phyloP scores from a whole-genome alignment of 2,329 filamentous ascomycete genomes.

The Epichloe uncinata region DNA sequence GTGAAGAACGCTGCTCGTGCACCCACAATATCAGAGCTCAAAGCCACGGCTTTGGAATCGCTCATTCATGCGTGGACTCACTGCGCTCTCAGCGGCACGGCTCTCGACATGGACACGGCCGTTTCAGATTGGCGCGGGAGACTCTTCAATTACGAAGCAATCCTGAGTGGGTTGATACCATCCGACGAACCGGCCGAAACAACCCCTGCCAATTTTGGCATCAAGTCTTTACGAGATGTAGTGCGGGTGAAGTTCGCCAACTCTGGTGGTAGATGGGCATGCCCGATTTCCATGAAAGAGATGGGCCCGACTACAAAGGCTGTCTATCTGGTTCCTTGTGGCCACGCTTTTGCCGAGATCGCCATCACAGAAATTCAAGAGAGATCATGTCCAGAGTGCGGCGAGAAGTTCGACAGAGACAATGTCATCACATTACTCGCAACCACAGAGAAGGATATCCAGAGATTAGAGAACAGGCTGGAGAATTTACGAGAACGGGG shows the following conservation, averaged over 20 bases:
- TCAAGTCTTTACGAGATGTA: conserved; percentile 74
- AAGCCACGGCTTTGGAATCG: conserved; percentile 75
- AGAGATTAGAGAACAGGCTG: conserved; percentile 50
- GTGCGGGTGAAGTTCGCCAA: conserved; percentile 64
- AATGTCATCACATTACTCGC: conserved; percentile 79
- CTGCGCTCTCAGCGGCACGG: conserved; percentile 72
- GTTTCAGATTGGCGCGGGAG: conserved; percentile 76
- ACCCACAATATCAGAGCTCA: conserved; percentile 72
- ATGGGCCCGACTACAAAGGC: conserved; percentile 67
- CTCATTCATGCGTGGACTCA: conserved; percentile 77
- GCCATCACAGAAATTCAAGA: conserved; percentile 71
- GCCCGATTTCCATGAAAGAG: conserved; percentile 77
- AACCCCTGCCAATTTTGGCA: conserved; percentile 37
- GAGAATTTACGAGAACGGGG: conserved; percentile 58
- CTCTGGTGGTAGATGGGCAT: conserved; percentile 52
- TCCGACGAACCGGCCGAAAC: conserved; percentile 42
- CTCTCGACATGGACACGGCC: conserved; percentile 54
- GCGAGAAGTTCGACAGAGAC: conserved; percentile 54
- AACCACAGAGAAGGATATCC: conserved; percentile 54
- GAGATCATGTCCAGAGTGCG: conserved; percentile 56
- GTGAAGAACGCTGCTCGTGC: conserved; percentile 84
- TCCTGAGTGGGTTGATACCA: conserved; percentile 51
- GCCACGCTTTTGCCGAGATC: conserved; percentile 82
- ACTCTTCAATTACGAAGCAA: conserved; percentile 88
- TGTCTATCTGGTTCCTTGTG: conserved; percentile 87